Base-by-base conservation (phyloP, 2,329 filamentous ascomycete species). In the Capronia coronata region DNA sequence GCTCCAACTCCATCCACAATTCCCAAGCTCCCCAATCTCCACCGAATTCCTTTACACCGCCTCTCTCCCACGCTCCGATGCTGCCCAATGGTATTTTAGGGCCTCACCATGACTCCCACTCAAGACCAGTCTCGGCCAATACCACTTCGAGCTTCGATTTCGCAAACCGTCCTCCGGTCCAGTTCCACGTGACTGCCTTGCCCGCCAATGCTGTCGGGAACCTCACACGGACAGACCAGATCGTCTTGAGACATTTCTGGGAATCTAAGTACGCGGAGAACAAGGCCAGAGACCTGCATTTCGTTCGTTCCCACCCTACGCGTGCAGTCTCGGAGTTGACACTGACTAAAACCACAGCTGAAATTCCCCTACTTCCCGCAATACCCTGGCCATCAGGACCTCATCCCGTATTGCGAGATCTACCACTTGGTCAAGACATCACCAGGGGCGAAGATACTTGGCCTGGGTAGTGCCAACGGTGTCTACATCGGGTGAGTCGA, bases 221-320 rank as follows among this genome's bases (percentile, higher is more conserved):
- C 18, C 49, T 60, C 4, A 57, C 56, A 7, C 53, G 58, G 5
- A 60, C 58, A 1, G 58, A 60, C 43, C 56, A 59, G 38, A 52
- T 60, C 29, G 57, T 60, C 13, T 49, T 60, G 39, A 51, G 56
- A 30, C 56, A 58, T 32, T 60, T 60, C 49, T 60, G 58, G 58
- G 56, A 60, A 14, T 46, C 48, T 42, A 60, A 60, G 43, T 49
- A 54, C 37, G 55, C 53, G 10, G 58, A 60, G 27, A 60, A 60
- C 44, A 51, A 52, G 37, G 32, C 48, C 25, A 48, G 58, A 18
- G 58, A 59, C 51, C 48, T 60, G 34, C 58, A 60, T 43, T 59
- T 58, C 40, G 56, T 60, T 32, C 49, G 55, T 51, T n/a, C 19
- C 11, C 22, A 19, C 6, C 6, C 14, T 13, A n/a, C n/a, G n/a